Evolutionary conservation across 768 basidiomycete species (phyloP), one percentile per base, ranked within the genome.

Genomic region (Auricularia sp.): DNA sequence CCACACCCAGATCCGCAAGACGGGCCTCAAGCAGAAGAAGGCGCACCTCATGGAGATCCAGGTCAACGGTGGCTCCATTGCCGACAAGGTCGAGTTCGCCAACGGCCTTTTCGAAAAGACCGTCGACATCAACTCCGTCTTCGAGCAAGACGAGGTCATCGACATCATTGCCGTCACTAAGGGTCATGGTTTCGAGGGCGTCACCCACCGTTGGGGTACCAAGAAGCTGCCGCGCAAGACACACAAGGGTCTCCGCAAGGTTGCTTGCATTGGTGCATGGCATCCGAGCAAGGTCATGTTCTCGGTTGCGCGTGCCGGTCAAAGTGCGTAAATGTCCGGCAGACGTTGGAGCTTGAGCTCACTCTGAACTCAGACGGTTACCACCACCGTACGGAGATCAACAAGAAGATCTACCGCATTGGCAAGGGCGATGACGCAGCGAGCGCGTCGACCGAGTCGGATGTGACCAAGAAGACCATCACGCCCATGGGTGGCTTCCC

Each of bases 41-140:
- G 97, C 97, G 29, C 97, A 99, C 80, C 84, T 99, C 62, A 98
- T 98, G 95, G 97, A 99, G 83, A 97, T 99, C 77, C 96, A 99
- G 80, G 87, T 99, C 73, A 98, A 99, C 80, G 97, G 97, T 77
- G 97, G 97, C 65, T 87, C 87, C 44, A 76, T 98, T 69, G 85
- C 94, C 36, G 95, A 99, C 85, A 99, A 99, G 84, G 94, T 99
- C 76, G 90, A 93, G 74, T 98, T 87, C 73, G 92, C 94, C 68
- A 87, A 92, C 68, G 87, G 85, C 54, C 82, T 98, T 75, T 98
- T 99, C 74, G 97, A 99, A 82, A 98, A 98, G 84, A 87, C 92
- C 62, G 81, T 98, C 71, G 90, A 94, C 74, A 83, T 98, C 71
- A 75, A 77, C 67, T 81, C 83, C 42, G 81, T 99, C 70, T 98